A percentile compares a stretch with the other conserved stretches of the same genome.
Conservation (phyloP, 352 stramenopile species). For the Pythium plurisporium region DNA sequence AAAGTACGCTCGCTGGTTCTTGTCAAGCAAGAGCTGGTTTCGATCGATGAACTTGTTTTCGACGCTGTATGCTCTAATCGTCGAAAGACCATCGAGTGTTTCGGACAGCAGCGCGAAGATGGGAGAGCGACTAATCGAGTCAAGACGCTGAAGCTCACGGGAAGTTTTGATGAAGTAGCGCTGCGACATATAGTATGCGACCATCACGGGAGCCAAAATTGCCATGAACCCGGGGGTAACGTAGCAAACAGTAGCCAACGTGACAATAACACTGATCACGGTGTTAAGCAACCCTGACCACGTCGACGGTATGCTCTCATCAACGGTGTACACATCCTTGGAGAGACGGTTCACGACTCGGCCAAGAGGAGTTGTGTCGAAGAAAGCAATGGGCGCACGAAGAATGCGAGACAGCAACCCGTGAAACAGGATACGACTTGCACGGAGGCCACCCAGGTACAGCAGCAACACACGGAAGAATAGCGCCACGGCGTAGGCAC, state of each 20-base stretch:
- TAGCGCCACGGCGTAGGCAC: conserved; percentile 44
- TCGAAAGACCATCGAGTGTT: conserved; percentile 92
- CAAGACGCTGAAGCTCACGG: conserved; percentile 94
- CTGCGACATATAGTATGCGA: conserved; percentile 67
- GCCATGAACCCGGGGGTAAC: conserved; percentile 68
- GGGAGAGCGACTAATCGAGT: conserved; percentile 90
- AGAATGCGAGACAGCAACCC: conserved; percentile 57
- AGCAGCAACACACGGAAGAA: conserved; percentile 60
- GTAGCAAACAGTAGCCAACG: conserved; percentile 62
- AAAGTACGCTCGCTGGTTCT: conserved; percentile 71
- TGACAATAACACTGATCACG: conserved; percentile 61
- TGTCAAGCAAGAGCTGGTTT: conserved; percentile 53
- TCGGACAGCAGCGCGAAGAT: conserved; percentile 96
- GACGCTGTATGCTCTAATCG: conserved; percentile 85
- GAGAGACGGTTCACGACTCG: conserved; percentile 78
- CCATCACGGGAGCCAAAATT: conserved; percentile 64
- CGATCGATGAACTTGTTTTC: conserved; percentile 48
- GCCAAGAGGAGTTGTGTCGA: conserved; percentile 75
- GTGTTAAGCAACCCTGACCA: conserved; percentile 71
- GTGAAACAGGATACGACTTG: conserved; percentile 55
- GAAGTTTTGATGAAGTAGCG: conserved; percentile 93
- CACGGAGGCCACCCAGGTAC: conserved; percentile 57
- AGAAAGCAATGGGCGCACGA: conserved; percentile 69
- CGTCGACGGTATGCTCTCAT: conserved; percentile 62
- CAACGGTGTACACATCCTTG: conserved; percentile 76